phyloP scores from a whole-genome alignment of 1,284 basidiomycete genomes.

The Puccinia hordei region DNA sequence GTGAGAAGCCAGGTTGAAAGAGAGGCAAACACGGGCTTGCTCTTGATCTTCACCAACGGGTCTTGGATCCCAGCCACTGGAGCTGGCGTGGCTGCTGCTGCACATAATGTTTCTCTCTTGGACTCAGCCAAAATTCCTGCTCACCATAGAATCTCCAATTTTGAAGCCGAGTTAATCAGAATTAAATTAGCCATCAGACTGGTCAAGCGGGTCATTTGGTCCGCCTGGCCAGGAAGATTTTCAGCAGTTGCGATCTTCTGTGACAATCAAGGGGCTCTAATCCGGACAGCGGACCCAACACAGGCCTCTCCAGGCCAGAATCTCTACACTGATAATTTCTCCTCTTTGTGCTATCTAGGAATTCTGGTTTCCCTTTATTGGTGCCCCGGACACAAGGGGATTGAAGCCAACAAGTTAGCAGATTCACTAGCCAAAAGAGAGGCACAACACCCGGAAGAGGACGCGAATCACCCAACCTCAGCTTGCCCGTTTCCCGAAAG shows the following conservation, averaged over 20 bases:
- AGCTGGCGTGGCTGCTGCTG: too few relatives aligned
- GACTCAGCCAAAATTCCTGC: too few relatives aligned
- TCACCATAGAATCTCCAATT: too few relatives aligned
- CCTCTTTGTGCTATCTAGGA: not conserved
- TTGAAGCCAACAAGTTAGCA: not conserved
- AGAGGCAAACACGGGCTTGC: too few relatives aligned
- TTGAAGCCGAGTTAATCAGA: too few relatives aligned
- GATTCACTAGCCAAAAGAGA: not conserved
- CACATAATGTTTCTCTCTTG: too few relatives aligned
- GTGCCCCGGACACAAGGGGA: conserved; percentile 3
- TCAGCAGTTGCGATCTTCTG: not conserved
- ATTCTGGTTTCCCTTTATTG: not conserved
- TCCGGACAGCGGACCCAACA: not conserved
- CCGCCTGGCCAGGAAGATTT: not conserved
- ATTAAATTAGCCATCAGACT: not conserved
- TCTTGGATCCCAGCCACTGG: too few relatives aligned
- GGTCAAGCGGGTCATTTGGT: not conserved
- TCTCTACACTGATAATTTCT: not conserved
- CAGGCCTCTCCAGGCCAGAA: conserved; percentile 1
- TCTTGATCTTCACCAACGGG: too few relatives aligned
- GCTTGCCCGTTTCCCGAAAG: not conserved
- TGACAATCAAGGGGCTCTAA: conserved; percentile 18
- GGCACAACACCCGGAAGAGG: not conserved
- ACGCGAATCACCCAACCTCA: not conserved
- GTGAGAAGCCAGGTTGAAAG: too few relatives aligned